Percentiles rank a stretch among this genome's conserved stretches.
Evolutionary conservation across 352 stramenopile species (phyloP).

Genomic region (Pseudoperonospora humuli): DNA sequence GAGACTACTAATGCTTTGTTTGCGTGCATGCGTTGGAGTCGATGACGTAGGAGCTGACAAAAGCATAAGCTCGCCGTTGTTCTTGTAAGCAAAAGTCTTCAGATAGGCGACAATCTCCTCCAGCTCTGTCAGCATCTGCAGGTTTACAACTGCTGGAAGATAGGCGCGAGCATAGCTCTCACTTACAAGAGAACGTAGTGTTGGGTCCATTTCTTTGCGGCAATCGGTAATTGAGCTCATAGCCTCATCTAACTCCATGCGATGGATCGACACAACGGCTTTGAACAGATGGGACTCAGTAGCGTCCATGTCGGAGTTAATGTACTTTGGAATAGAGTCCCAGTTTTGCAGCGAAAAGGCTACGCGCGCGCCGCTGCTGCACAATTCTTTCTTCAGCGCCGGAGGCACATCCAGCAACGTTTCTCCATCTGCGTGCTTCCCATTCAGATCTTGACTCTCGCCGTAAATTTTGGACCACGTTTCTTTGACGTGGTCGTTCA

Average conservation of each 20-base stretch:
- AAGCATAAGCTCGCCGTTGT: conserved; percentile 73
- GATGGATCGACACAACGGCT: conserved; percentile 91
- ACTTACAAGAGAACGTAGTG: conserved; percentile 95
- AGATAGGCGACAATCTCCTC: conserved; percentile 86
- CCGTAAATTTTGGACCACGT: conserved; percentile 85
- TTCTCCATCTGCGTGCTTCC: conserved; percentile 36
- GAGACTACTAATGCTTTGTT: conserved; percentile 73
- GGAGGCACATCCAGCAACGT: conserved; percentile 68
- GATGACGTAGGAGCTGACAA: conserved; percentile 36
- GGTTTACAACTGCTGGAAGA: conserved; percentile 92
- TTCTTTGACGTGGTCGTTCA: conserved; percentile 90
- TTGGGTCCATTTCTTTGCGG: conserved; percentile 92
- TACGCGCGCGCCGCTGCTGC: conserved; percentile 70
- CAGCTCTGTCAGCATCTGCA: conserved; percentile 97
- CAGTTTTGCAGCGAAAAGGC: conserved; percentile 82
- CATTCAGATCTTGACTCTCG: conserved; percentile 33
- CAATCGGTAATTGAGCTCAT: conserved; percentile 90
- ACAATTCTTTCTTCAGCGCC: conserved; percentile 79
- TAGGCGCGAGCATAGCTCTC: conserved; percentile 97
- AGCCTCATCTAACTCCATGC: conserved; percentile 90
- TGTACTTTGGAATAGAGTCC: conserved; percentile 77
- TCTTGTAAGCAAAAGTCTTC: conserved; percentile 68
- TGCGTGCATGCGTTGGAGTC: conserved; percentile 26
- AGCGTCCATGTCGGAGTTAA: conserved; percentile 85
- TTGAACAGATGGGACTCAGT: conserved; percentile 80